Evolutionary conservation across 106 monocot genomes (phyloP).

Genomic region (Dendrobium nobile): DNA sequence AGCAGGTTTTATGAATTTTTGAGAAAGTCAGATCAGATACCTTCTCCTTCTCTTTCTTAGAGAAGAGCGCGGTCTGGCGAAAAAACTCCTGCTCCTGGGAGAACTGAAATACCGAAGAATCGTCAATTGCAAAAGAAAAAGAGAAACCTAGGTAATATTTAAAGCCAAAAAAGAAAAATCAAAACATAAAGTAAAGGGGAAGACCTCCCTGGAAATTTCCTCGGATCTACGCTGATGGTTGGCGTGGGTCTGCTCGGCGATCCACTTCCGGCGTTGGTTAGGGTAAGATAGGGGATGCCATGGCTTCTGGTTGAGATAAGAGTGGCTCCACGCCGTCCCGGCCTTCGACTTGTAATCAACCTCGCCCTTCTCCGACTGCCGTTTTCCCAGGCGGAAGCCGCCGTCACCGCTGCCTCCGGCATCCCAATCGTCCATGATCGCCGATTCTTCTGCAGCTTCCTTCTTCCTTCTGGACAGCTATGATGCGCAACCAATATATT

Average conservation of each 20-base stretch:
- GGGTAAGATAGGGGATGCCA: slow-evolving; percentile 99
- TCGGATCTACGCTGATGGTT: slow-evolving; percentile 49
- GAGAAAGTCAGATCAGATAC: slow-evolving; percentile 18
- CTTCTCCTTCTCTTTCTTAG: slow-evolving; percentile 93
- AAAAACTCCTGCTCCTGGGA: slow-evolving; percentile 97
- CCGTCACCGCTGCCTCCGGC: slow-evolving; percentile 23
- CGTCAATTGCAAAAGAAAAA: not conserved
- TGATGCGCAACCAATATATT: no score
- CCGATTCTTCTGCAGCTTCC: not conserved
- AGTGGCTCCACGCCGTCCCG: slow-evolving; percentile 97
- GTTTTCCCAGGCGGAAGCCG: slow-evolving; percentile 30
- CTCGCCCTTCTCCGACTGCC: slow-evolving; percentile 33
- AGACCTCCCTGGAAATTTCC: slow-evolving; percentile 69
- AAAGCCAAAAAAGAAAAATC: not conserved
- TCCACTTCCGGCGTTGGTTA: slow-evolving; percentile 98
- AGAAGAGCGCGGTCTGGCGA: slow-evolving; percentile 89
- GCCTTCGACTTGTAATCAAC: slow-evolving; percentile 87
- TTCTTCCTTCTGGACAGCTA: no score
- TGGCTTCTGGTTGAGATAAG: slow-evolving; percentile 93
- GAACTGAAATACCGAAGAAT: slow-evolving; percentile 40
- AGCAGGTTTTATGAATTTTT: not conserved
- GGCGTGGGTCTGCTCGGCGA: slow-evolving; percentile 91
- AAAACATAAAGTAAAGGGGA: not conserved
- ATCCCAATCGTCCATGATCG: slow-evolving; percentile 15
- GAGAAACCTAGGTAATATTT: not conserved